These are phyloP conservation scores for Iberis amara DNA, from an alignment of 441 rosid genomes.

Conservation along the genomic window DNA sequence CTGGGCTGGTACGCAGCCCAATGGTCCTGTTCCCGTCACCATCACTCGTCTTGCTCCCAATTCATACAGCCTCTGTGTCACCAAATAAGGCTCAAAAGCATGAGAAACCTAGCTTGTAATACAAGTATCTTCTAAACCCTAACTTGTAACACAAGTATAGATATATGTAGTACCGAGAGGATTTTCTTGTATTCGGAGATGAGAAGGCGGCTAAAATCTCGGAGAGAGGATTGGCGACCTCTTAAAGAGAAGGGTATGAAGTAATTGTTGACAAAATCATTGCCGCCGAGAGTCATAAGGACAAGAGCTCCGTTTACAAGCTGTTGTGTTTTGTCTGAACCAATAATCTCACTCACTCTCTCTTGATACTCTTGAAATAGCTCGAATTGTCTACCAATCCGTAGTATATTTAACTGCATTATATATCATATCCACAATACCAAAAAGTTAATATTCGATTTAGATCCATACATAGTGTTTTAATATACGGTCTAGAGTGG, in stretches of 20 bases:
- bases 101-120: neutral
- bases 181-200: conserved; percentile 55
- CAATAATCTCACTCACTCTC: conserved; percentile 40
- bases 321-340: conserved; percentile 32
- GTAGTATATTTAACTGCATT: conserved; percentile 47
- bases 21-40: conserved; percentile 48
- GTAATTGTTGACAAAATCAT: conserved; percentile 67
- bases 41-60: conserved; percentile 47
- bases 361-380: conserved; percentile 49
- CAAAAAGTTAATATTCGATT: neutral
- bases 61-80: conserved; percentile 34
- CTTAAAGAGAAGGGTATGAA: conserved; percentile 50
- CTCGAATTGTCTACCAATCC: conserved; percentile 44
- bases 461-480: neutral
- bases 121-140: neutral
- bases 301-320: conserved; percentile 45
- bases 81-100: neutral
- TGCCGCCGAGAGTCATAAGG: conserved; percentile 60
- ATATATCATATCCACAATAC: neutral
- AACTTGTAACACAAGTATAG: neutral
- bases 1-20: conserved; percentile 45
- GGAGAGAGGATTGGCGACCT: conserved; percentile 46
- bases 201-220: conserved; percentile 38
- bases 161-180: conserved; percentile 40
- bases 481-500: neutral